phyloP scores from a whole-genome alignment of 177 flowering plant species.

The Telopea speciosissima region DNA sequence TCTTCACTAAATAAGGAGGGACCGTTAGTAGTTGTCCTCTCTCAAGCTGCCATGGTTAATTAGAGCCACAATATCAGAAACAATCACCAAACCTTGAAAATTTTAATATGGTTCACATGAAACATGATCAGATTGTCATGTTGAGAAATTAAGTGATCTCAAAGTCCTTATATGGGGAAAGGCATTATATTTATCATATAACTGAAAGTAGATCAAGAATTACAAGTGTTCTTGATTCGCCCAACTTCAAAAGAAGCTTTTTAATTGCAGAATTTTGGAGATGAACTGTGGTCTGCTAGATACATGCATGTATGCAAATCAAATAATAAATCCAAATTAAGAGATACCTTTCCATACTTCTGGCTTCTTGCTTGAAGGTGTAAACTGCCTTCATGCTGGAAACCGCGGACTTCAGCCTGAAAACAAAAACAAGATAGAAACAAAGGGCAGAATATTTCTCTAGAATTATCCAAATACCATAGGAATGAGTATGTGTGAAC shows the following conservation, averaged over 20 bases:
- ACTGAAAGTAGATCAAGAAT: background rate
- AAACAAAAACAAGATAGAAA: background rate
- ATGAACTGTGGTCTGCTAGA: background rate
- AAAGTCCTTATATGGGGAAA: background rate
- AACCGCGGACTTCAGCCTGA: constrained; percentile 88
- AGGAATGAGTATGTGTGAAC: background rate
- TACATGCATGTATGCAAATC: background rate
- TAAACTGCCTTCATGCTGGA: constrained; percentile 82
- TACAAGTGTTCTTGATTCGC: too few species aligned
- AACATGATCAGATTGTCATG: background rate
- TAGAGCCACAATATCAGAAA: background rate
- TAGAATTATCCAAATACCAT: background rate
- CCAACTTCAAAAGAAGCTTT: too few species aligned
- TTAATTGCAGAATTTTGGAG: constrained; percentile 1
- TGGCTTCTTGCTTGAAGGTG: constrained; percentile 99
- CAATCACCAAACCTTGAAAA: background rate
- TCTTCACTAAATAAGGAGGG: constrained; percentile 73
- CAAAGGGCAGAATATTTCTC: background rate
- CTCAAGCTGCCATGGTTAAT: constrained; percentile 55
- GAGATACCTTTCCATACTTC: constrained; percentile 91
- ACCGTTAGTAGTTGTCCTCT: constrained; percentile 75
- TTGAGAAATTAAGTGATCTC: background rate
- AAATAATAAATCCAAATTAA: too few species aligned
- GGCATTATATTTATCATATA: background rate
- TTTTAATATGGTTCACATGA: background rate